Evolutionary conservation across 2,329 filamentous ascomycete species (phyloP).

Genomic region (Coniochaeta sp.): DNA sequence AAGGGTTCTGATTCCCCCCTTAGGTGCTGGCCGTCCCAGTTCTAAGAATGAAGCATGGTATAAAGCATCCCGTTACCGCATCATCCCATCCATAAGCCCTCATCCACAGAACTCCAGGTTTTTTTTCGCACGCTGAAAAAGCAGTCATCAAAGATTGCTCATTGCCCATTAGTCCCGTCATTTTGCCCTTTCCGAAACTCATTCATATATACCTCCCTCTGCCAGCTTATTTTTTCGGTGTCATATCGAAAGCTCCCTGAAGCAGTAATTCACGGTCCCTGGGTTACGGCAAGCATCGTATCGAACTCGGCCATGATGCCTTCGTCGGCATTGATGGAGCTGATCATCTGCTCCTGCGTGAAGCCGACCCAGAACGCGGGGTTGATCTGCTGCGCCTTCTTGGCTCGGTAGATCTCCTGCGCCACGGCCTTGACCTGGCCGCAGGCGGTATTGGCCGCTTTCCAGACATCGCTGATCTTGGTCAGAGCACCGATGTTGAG

Average conservation of each 20-base stretch:
- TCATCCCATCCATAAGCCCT: not conserved
- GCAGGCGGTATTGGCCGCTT: constrained; percentile 60
- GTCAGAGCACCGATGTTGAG: constrained; percentile 73
- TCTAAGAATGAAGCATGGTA: not conserved
- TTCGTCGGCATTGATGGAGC: constrained; percentile 48
- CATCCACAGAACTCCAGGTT: not conserved
- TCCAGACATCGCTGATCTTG: constrained; percentile 62
- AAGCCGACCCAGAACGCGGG: constrained; percentile 48
- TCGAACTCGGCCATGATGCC: constrained; percentile 53
- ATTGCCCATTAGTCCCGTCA: not conserved
- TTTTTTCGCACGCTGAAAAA: not conserved
- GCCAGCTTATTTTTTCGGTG: not conserved
- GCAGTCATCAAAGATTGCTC: not conserved
- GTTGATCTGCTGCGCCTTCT: constrained; percentile 46
- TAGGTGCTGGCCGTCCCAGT: not conserved
- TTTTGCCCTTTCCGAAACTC: not conserved
- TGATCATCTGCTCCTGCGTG: constrained; percentile 47
- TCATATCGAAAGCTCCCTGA: not conserved
- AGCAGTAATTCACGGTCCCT: constrained; percentile 5
- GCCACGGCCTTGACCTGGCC: constrained; percentile 71
- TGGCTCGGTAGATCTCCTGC: constrained; percentile 60
- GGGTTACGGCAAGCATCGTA: constrained; percentile 17
- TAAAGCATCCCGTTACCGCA: not conserved
- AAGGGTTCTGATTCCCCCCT: not conserved
- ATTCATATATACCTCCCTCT: too few species aligned